phyloP scores from a whole-genome alignment of 805 yeast genomes.

The Spathaspora arborariae region DNA sequence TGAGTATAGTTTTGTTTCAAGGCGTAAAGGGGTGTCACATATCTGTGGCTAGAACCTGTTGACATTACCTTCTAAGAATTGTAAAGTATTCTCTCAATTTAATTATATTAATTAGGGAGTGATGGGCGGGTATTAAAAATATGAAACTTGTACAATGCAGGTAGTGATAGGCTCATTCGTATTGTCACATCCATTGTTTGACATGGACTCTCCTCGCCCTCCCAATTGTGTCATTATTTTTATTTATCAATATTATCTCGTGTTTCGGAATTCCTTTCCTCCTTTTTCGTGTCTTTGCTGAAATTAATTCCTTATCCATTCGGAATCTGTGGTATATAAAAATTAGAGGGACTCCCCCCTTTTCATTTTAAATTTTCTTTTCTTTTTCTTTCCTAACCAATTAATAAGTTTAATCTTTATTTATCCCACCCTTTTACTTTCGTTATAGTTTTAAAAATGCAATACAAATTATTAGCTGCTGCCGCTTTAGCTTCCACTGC shows the following conservation, averaged over 20 bases:
- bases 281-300: neutral
- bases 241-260: neutral
- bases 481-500: constrained; percentile 19
- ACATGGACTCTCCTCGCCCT: too few relatives aligned
- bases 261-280: constrained; percentile 1
- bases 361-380: neutral
- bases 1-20: too few relatives aligned
- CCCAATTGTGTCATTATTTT: neutral
- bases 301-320: neutral
- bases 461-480: constrained; percentile 20
- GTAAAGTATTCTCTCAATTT: too few relatives aligned
- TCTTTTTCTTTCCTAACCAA: constrained; percentile 2
- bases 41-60: too few relatives aligned
- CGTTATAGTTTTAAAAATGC: constrained; percentile 15
- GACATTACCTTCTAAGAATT: too few relatives aligned
- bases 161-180: neutral
- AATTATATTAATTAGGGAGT: too few relatives aligned
- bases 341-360: neutral
- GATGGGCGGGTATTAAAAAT: too few relatives aligned
- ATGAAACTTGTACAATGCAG: neutral
- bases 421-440: constrained; percentile 9
- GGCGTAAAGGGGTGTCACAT: too few relatives aligned
- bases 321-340: neutral
- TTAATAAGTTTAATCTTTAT: neutral
- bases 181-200: neutral